Conservation (phyloP, 2,329 filamentous ascomycete genomes). For the Ophiostoma piceae region DNA sequence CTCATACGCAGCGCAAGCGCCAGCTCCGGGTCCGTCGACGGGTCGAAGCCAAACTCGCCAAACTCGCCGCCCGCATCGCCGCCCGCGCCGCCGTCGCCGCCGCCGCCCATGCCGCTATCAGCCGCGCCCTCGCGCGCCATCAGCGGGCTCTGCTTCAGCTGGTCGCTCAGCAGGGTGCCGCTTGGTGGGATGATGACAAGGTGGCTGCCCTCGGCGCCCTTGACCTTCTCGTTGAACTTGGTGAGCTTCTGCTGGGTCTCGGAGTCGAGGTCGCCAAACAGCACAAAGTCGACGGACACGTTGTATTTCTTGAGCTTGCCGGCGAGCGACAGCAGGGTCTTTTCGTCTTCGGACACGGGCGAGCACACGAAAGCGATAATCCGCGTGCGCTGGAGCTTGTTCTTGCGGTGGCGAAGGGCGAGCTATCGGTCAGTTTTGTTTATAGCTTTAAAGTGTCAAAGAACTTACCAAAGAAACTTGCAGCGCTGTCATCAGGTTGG, state of each 20-base stretch:
- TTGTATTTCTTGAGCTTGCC: constrained; percentile 99
- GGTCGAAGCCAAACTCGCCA: constrained; percentile 80
- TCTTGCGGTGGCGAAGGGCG: constrained; percentile 94
- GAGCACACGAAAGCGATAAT: constrained; percentile 98
- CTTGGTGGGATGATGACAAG: constrained; percentile 86
- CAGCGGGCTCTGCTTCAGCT: constrained; percentile 84
- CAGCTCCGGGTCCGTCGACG: constrained; percentile 84
- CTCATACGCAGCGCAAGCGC: constrained; percentile 94
- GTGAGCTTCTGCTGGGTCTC: constrained; percentile 86
- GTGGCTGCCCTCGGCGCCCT: constrained; percentile 84
- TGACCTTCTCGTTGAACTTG: constrained; percentile 89
- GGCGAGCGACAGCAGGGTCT: constrained; percentile 79
- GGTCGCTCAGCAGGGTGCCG: constrained; percentile 85
- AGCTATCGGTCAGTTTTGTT: constrained; percentile 50
- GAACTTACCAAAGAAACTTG: constrained; percentile 75
- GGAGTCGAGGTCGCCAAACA: constrained; percentile 90
- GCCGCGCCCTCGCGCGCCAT: constrained; percentile 72
- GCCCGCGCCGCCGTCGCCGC: constrained; percentile 51
- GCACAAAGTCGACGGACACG: constrained; percentile 87
- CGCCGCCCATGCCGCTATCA: constrained; percentile 50
- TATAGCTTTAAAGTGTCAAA: no score
- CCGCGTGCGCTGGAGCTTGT: constrained; percentile 92
- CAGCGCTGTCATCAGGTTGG: constrained; percentile 87
- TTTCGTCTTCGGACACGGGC: constrained; percentile 82
- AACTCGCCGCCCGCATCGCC: constrained; percentile 60